Evolutionary conservation across 163 green algal genomes (phyloP).

Genomic region (Scenedesmus sp.): DNA sequence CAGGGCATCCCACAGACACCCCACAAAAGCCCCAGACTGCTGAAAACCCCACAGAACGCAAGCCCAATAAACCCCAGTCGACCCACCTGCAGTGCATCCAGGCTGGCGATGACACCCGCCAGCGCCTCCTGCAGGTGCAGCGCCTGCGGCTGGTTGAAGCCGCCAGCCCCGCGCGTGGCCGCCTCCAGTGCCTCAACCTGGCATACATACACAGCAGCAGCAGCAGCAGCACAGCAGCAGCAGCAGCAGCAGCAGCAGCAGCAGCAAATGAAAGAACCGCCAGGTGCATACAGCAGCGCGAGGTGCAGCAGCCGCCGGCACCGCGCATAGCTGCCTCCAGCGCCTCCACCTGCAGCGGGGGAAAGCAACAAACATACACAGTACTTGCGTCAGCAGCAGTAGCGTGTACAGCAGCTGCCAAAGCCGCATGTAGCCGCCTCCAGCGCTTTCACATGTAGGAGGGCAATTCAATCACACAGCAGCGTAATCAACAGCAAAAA

Average conservation of each 20-base stretch:
- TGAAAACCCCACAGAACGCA: background rate
- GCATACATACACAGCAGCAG: background rate
- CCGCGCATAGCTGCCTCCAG: background rate
- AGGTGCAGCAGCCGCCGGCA: too few species aligned
- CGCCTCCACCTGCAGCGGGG: too few species aligned
- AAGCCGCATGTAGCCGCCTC: background rate
- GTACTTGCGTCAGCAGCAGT: background rate
- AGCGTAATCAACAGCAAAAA: too few species aligned
- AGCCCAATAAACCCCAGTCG: too few species aligned
- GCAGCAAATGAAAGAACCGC: background rate
- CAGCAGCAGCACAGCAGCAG: background rate
- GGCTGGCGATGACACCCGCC: background rate
- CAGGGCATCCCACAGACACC: conserved; percentile 12
- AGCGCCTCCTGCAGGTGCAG: conserved; percentile 33
- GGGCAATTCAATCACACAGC: too few species aligned
- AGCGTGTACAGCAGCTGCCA: background rate
- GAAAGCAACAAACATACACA: background rate
- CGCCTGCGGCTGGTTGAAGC: conserved; percentile 54
- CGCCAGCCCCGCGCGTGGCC: background rate
- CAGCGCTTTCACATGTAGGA: too few species aligned
- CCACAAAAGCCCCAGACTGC: too few species aligned
- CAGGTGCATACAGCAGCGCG: too few species aligned
- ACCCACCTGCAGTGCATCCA: conserved; percentile 15
- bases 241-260: background rate
- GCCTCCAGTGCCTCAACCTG: conserved; percentile 40